Base-by-base conservation (phyloP, 2,329 filamentous ascomycete species). In the Apiospora arundinis region DNA sequence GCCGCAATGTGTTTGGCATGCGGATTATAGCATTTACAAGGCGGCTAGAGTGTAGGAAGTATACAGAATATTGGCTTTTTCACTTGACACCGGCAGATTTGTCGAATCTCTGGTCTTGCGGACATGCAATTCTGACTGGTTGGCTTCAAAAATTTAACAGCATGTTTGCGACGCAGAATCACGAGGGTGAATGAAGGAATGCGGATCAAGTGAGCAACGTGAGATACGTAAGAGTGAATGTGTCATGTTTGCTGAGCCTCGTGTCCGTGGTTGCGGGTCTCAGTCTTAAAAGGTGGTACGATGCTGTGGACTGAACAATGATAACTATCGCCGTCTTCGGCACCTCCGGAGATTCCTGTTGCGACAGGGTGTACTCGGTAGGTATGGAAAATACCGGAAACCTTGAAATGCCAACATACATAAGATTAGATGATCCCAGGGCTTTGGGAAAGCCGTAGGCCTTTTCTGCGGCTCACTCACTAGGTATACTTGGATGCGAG, bases 11-110 rank as follows among this genome's bases (percentile, higher is more conserved):
- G 46, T 68, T 37, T 68, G 44, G 44, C 44, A 69, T 56, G 67
- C 67, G 45, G 67, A 44, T 49, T 49, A 32, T 56, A 69, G 67
- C 67, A 69, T 69, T 69, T 69, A 56, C 67, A 63, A 18, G 56
- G 56, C 56, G 56, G 32, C 28, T 63, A 63, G 56, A 63, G 56
- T 63, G 56, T 63, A n/a, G 56, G 56, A 63, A 40, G 56, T 63
- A 40, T 40, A 23, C 18, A n/a, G 32, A 63, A 63, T 63, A 63
- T 63, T 40, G 56, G n/a, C 56, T n/a, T 63, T 63, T 37, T 40
- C 21, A 40, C 56, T 63, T 63, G 28, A 63, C n/a, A 60, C 52
- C 16, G 7, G 18, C 52, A 21, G 37, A 37, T 11, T 37, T 2
- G n/a, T 12, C 18, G 28, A 8, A 16, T 56, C 14, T 16, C 28